Evolutionary conservation across 768 basidiomycete genomes (phyloP), one percentile per base, ranked within the genome.

Genomic region (Termitomyces sp.): DNA sequence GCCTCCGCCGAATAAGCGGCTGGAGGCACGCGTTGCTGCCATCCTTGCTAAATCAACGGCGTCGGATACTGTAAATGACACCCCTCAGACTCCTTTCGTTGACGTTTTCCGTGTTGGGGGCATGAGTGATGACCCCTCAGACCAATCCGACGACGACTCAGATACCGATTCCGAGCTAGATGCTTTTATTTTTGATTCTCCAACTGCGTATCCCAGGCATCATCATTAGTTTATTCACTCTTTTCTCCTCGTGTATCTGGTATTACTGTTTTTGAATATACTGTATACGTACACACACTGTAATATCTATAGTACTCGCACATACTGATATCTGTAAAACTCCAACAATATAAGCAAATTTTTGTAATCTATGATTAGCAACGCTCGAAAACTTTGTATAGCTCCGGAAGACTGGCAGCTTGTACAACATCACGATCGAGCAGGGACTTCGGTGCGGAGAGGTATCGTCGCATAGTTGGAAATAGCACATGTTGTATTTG

Each of bases 331-430:
- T 55, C 10, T 64, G 58, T 61, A 59, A 59, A 59, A 50, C 26
- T 46, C 47, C 30, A 50, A 51, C 45, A 57, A 53, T 48, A 61
- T 40, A 57, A 57, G 45, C 38, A 55, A 62, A 59, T 61, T 30
- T 12, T 12, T 52, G 41, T 56, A 55, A 33, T 55, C 48, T 28
- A 26, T 15, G 17, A 44, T 76, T 67, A 98, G 67, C 95, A 98
- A 60, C 95, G 73, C 72, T 98, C 95, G 65, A 98, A 99, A 0
- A 98, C 90, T 60, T 89, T 86, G 70, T 97, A 99, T 53, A 99
- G 74, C 60, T 95, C 93, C 1, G 94, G 94, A 43, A 98, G 71
- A 68, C 83, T 89, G 10, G 97, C 94, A 19, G 96, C 83, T 70
- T 95, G 91, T 2, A 92, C 84, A 5, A 98, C 84, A 64, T 92